A percentile compares a stretch with the other conserved stretches of the same genome.
Conservation (phyloP, 2,329 filamentous ascomycete species). For the Xylariomycetidae sp. region DNA sequence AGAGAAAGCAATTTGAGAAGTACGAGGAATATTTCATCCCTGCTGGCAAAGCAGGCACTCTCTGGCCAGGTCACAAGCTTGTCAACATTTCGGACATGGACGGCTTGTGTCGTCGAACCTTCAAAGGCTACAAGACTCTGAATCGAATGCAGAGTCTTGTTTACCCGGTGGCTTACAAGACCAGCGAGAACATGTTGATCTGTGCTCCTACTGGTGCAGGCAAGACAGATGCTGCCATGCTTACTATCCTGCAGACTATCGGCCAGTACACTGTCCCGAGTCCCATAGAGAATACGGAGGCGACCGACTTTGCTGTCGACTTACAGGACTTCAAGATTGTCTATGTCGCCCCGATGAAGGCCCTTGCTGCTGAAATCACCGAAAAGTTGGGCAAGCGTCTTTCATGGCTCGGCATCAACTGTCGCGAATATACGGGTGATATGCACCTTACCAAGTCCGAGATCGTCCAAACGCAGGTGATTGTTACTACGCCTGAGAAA, state of each 20-base stretch:
- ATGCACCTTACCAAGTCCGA: constrained; percentile 98
- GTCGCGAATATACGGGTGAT: constrained; percentile 91
- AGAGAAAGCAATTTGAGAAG: constrained; percentile 64
- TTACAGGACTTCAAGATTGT: constrained; percentile 94
- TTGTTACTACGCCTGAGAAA: constrained; percentile 97
- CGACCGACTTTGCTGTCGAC: constrained; percentile 76
- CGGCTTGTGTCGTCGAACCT: constrained; percentile 83
- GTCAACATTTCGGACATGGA: constrained; percentile 80
- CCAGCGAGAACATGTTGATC: constrained; percentile 97
- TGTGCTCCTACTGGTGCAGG: constrained; percentile 96
- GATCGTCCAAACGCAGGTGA: constrained; percentile 93
- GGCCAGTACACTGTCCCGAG: constrained; percentile 79
- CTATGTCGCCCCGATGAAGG: constrained; percentile 99
- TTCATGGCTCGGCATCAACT: constrained; percentile 88
- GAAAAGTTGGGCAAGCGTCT: constrained; percentile 89
- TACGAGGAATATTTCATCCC: constrained; percentile 91
- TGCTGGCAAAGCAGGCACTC: constrained; percentile 69
- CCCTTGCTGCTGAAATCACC: constrained; percentile 91
- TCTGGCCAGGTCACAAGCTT: constrained; percentile 69
- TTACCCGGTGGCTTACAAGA: constrained; percentile 91
- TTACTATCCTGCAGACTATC: constrained; percentile 88
- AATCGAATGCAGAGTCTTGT: constrained; percentile 99
- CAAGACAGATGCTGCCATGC: constrained; percentile 98
- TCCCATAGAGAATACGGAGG: constrained; percentile 67
- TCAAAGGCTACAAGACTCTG: constrained; percentile 86